Percentiles rank a stretch among this genome's conserved stretches.
These are phyloP conservation scores for Amanita muscaria DNA, from an alignment of 768 basidiomycete genomes.

Conservation along the genomic window DNA sequence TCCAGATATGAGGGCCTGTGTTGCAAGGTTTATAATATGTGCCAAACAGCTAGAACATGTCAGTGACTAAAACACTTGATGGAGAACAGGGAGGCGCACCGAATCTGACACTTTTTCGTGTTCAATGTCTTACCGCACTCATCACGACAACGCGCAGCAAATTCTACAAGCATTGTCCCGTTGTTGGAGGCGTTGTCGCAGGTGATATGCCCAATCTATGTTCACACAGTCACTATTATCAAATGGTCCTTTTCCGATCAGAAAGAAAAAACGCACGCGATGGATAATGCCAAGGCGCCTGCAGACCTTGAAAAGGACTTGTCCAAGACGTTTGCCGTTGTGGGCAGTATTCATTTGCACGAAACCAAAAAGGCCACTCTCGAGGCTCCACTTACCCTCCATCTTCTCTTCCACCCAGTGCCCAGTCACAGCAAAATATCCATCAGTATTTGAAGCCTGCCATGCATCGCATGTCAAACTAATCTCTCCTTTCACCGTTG, in stretches of 20 bases:
- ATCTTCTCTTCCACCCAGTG: constrained; percentile 29
- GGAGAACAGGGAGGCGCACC: not conserved
- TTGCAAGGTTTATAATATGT: constrained; percentile 14
- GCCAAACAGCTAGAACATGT: constrained; percentile 12
- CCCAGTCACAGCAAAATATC: constrained; percentile 30
- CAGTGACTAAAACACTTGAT: no score
- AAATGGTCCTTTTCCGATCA: no score
- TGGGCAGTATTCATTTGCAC: constrained; percentile 16
- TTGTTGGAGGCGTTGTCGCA: not conserved
- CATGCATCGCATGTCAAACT: constrained; percentile 1
- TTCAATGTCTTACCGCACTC: not conserved
- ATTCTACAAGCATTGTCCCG: not conserved
- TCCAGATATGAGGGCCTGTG: constrained; percentile 21
- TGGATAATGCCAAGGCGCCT: constrained; percentile 17
- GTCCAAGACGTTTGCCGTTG: constrained; percentile 24
- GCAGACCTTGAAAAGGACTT: constrained; percentile 23
- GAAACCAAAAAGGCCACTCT: constrained; percentile 28
- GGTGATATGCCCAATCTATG: not conserved
- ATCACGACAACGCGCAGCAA: not conserved
- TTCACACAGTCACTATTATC: no score
- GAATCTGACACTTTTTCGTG: not conserved
- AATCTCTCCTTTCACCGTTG: not conserved
- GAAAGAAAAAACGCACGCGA: no score
- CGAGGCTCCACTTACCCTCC: constrained; percentile 18
- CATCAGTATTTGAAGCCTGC: constrained; percentile 21